phyloP scores from a whole-genome alignment of 768 basidiomycete species.

The Steccherinum ochraceum region DNA sequence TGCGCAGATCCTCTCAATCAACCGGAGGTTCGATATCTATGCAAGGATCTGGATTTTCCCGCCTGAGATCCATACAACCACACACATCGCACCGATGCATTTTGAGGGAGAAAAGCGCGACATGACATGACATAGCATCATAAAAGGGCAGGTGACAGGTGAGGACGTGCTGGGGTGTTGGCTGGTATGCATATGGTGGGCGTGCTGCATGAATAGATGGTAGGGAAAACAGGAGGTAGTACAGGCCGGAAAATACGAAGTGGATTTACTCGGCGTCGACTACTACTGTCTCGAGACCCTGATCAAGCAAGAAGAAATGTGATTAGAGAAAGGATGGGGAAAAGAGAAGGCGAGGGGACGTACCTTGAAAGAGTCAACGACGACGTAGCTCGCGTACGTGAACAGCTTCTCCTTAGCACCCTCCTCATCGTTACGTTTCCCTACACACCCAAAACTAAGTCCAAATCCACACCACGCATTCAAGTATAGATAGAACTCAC shows the following conservation, averaged over 20 bases:
- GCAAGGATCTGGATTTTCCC: no score
- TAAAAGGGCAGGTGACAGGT: no score
- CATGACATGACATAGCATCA: no score
- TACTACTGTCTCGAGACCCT: constrained; percentile 82
- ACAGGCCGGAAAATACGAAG: not conserved
- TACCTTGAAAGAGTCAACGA: constrained; percentile 81
- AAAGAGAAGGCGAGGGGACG: constrained; percentile 17
- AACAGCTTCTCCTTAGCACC: constrained; percentile 97
- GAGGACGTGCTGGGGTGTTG: no score
- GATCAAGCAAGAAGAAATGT: constrained; percentile 11
- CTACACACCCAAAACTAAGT: constrained; percentile 30
- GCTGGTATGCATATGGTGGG: no score
- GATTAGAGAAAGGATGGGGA: constrained; percentile 5
- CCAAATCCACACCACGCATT: not conserved
- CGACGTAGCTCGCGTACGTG: constrained; percentile 83
- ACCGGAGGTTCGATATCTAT: no score
- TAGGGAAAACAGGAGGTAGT: not conserved
- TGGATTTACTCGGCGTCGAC: constrained; percentile 70
- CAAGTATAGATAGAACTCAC: constrained; percentile 38
- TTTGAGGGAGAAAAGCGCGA: no score
- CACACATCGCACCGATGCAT: no score
- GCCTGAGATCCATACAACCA: no score
- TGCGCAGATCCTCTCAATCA: no score
- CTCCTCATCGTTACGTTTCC: constrained; percentile 99
- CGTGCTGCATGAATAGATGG: no score